Base-by-base conservation (phyloP, 2,329 filamentous ascomycete genomes). In the Knoxdaviesia proteae region DNA sequence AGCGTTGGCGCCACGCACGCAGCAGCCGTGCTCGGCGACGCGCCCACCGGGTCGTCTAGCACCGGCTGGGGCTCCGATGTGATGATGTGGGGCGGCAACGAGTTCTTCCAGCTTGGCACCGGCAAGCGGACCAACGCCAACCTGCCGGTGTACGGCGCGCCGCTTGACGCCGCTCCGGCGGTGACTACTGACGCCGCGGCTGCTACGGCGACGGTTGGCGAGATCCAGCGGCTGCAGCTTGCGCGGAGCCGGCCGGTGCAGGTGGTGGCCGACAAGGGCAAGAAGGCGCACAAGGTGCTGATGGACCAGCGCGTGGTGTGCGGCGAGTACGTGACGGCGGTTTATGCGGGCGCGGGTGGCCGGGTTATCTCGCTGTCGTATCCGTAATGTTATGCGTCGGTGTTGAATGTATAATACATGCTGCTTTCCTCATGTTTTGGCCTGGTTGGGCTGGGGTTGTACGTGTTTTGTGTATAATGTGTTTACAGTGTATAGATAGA, bases 61-160 rank as follows among this genome's bases (percentile, higher is more conserved):
- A 84, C 77, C 1, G 87, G 90, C 55, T 94, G 78, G 74, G 90
- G 90, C 40, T 76, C 80, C 5, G 90, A 96, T 56, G 77, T 87
- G 32, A 58, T 96, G 1, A 92, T 84, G 66, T 98, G 87, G 84
- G 90, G 90, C 47, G 84, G 84, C 42, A 98, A 96, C 53, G 87
- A 96, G 61, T 74, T 79, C 56, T 94, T 81, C 58, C 90, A 98
- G 60, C 71, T 98, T 31, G 90, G 90, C 8, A 94, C 81, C 1
- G 87, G 90, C 32, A 92, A 81, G 64, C 66, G 88, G 47, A 90
- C 74, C 53, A 96, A 96, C 54, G 55, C 81, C 7, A 72, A 74
- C 42, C 67, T 69, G 8, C 90, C 90, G 1, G 67, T 69, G 2
- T 88, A 94, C 54, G 84, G 94, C 42, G 73, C 75, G 33, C 80